phyloP scores from a whole-genome alignment of 768 basidiomycete species.

The Leccinum rimulosum region DNA sequence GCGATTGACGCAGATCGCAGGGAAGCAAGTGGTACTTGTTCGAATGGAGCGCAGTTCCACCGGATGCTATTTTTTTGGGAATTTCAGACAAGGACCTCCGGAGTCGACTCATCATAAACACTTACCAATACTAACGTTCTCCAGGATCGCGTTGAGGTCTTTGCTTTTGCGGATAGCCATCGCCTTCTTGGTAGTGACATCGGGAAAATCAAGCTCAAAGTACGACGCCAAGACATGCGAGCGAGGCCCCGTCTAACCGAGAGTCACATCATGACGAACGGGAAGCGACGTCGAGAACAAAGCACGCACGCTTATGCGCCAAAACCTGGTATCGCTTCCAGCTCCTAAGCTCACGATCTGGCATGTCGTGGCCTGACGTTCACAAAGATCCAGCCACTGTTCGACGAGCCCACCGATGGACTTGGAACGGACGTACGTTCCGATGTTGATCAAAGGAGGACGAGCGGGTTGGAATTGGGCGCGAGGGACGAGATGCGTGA shows the following conservation, averaged over 20 bases:
- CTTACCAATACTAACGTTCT: constrained; percentile 18
- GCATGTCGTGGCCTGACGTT: constrained; percentile 43
- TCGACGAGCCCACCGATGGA: constrained; percentile 78
- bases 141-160: constrained; percentile 26
- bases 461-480: constrained; percentile 56
- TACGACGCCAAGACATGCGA: constrained; percentile 56
- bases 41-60: constrained; percentile 37
- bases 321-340: constrained; percentile 94
- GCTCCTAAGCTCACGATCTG: constrained; percentile 96
- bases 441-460: constrained; percentile 92
- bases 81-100: not conserved
- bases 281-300: constrained; percentile 1
- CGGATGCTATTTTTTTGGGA: constrained; percentile 6
- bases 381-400: constrained; percentile 54
- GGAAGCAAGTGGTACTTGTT: constrained; percentile 56
- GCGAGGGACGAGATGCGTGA: constrained; percentile 63
- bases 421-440: constrained; percentile 82
- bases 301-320: constrained; percentile 75
- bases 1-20: constrained; percentile 67
- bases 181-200: constrained; percentile 80
- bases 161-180: constrained; percentile 72
- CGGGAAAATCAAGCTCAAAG: constrained; percentile 89
- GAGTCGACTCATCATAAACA: not conserved
- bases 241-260: constrained; percentile 54
- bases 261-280: constrained; percentile 12